A percentile compares a stretch with the other conserved stretches of the same genome.
phyloP scores from a whole-genome alignment of 768 basidiomycete species.

The Auricularia heimuer region DNA sequence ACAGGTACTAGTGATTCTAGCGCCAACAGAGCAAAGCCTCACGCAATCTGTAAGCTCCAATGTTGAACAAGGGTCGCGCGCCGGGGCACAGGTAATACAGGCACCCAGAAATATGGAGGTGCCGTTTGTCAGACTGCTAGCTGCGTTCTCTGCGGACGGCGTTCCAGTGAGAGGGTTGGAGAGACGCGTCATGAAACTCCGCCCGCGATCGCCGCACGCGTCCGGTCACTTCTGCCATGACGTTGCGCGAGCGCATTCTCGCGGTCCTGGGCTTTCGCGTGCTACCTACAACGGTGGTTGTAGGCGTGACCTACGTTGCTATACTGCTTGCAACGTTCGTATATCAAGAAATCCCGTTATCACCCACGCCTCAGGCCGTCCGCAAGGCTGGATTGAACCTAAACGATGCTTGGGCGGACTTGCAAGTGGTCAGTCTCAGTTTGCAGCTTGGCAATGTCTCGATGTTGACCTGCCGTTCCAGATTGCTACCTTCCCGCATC shows the following conservation, averaged over 20 bases:
- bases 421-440: conserved; percentile 28
- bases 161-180: too few relatives aligned
- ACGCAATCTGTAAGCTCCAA: too few relatives aligned
- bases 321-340: conserved; percentile 38
- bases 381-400: conserved; percentile 34
- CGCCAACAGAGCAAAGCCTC: too few relatives aligned
- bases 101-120: too few relatives aligned
- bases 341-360: conserved; percentile 37
- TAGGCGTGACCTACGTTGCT: conserved; percentile 36
- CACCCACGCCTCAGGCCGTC: conserved; percentile 28
- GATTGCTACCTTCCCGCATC: conserved; percentile 65
- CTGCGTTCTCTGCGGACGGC: too few relatives aligned
- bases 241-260: conserved; percentile 16
- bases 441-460: not conserved
- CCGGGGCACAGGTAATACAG: too few relatives aligned
- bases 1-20: too few relatives aligned
- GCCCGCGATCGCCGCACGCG: not conserved
- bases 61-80: too few relatives aligned
- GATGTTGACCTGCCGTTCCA: conserved; percentile 10
- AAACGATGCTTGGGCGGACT: conserved; percentile 45
- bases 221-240: conserved; percentile 13
- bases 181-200: not conserved
- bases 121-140: too few relatives aligned
- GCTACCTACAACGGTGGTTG: conserved; percentile 35
- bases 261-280: conserved; percentile 29